phyloP scores from a whole-genome alignment of 1,284 basidiomycete genomes.

The Inonotus hispidus region DNA sequence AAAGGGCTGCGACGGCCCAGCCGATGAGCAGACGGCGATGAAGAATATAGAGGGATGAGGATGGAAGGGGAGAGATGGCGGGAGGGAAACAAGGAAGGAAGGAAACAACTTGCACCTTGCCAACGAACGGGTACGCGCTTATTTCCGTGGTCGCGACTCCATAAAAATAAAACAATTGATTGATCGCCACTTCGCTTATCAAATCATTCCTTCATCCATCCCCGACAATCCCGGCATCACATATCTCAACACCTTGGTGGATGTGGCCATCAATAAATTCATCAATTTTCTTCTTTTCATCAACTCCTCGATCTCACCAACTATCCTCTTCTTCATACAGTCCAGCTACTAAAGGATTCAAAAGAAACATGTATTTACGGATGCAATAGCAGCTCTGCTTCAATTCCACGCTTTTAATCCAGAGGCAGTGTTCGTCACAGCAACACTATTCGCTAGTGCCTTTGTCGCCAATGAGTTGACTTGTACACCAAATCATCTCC shows the following conservation, averaged over 20 bases:
- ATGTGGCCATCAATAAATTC: no score
- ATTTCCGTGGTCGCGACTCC: background rate
- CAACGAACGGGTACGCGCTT: conserved; percentile 5
- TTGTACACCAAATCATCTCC: background rate
- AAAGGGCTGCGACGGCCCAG: conserved; percentile 41
- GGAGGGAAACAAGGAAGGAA: conserved; percentile 22
- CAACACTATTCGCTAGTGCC: background rate
- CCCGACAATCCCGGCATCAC: background rate
- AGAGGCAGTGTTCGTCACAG: background rate
- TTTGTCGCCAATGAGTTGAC: background rate
- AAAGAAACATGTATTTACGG: no score
- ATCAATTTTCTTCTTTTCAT: no score
- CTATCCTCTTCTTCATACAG: no score
- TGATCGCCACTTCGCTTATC: background rate
- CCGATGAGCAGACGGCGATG: conserved; percentile 33
- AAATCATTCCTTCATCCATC: background rate
- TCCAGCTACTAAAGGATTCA: no score
- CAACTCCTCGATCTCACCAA: no score
- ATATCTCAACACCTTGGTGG: background rate
- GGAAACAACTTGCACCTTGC: conserved; percentile 17
- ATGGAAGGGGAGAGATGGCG: conserved; percentile 27
- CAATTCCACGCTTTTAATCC: no score
- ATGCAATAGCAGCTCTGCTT: background rate
- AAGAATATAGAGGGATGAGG: conserved; percentile 16
- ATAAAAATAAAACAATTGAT: background rate